phyloP scores from a whole-genome alignment of 2,329 filamentous ascomycete species.

The Teratosphaeria destructans region DNA sequence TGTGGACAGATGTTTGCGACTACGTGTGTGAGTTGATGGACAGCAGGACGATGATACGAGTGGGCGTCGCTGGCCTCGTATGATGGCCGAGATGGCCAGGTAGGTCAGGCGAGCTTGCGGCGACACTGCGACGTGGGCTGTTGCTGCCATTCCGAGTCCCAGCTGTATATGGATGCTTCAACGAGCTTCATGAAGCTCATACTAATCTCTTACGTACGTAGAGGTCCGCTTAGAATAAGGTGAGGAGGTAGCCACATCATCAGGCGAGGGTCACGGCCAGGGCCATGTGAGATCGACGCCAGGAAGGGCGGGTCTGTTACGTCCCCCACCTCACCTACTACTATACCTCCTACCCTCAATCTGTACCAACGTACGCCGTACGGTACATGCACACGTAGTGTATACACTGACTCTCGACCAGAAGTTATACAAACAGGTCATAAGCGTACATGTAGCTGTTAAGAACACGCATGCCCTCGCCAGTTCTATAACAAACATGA shows the following conservation, averaged over 20 bases:
- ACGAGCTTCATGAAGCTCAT: not conserved
- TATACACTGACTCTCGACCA: too few species aligned
- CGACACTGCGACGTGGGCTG: conserved; percentile 8
- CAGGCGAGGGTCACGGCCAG: not conserved
- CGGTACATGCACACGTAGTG: too few species aligned
- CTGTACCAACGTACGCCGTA: too few species aligned
- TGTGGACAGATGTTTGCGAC: conserved; percentile 24
- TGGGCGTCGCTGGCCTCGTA: conserved; percentile 9
- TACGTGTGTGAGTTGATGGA: not conserved
- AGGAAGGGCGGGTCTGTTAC: not conserved
- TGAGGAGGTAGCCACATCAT: not conserved
- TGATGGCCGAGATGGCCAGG: conserved; percentile 25
- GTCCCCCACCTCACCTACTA: not conserved
- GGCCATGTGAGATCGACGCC: not conserved
- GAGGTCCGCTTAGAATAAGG: not conserved
- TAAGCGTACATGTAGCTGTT: too few species aligned
- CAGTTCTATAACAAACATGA: too few species aligned
- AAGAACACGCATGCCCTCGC: too few species aligned
- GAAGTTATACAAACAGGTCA: too few species aligned
- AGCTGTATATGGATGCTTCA: not conserved
- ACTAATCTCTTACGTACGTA: too few species aligned
- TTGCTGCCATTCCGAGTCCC: not conserved
- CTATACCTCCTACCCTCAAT: too few species aligned
- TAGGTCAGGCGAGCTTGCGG: conserved; percentile 33
- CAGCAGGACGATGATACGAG: not conserved